Evolutionary conservation across 2,329 filamentous ascomycete genomes (phyloP), one percentile per base, ranked within the genome.

Genomic region (Orbilia ellipsospora): DNA sequence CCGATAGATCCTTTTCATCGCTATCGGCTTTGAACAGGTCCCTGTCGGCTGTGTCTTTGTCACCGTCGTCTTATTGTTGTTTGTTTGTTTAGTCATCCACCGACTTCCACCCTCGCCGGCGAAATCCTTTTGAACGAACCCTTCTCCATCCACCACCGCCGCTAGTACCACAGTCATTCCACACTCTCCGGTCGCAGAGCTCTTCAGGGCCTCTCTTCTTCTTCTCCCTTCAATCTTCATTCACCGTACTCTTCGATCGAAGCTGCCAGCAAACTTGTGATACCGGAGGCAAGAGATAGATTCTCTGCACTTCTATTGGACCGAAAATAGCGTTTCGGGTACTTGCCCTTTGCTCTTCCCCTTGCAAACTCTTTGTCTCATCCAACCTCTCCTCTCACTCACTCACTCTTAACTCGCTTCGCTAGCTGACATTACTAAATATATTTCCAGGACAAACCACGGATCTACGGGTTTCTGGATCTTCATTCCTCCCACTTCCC

Each of bases 231-330:
- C 23, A 28, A 13, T 10, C 28, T 28, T 16, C 54, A 40, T n/a
- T 51, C 45, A 36, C 48, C 42, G 48, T 64, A 36, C 12, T 23
- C 16, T 10, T 36, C 48, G 16, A 26, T 50, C 60, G 60, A 64
- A 52, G 23, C 20, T 52, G 16, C 28, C 28, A 54, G 45, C 23
- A 52, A n/a, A 26, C 18, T 45, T 28, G 48, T 48, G 40, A 70
- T 61, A 69, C 31, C 51, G 57, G n/a, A 7, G 42, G 44, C 42
- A 59, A 23, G 45, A 72, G 60, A 59, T 72, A 70, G 57, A 54
- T 59, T 63, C 60, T 56, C 59, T 64, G 13, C 48, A 13, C 31
- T 54, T n/a, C 18, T 42, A 20, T 12, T 15, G 16, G n/a, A 42
- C 31, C 16, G n/a, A 16, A 36, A 36, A 36, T n/a, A 44, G 23